Base-by-base conservation (phyloP, 768 basidiomycete genomes). In the Tylopilus intermedius region DNA sequence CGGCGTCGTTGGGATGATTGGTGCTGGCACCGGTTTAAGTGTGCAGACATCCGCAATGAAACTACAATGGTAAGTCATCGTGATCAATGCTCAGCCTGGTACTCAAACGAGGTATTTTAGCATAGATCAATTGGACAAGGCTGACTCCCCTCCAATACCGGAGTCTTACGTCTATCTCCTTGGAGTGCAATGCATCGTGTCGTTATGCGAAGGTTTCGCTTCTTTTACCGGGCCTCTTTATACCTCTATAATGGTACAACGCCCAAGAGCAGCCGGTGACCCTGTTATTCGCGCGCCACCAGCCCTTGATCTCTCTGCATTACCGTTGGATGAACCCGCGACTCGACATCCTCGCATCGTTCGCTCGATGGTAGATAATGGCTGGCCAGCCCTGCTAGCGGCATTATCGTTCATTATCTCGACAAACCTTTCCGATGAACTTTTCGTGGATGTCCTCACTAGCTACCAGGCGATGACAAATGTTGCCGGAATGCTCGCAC, bases 111-210 rank as follows among this genome's bases (percentile, higher is more conserved):
- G n/a, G 9, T 37, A 8, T 1, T 15, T 5, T 61, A 96, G 94
- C 66, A 97, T 99, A 60, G 95, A 99, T 66, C 96, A 98, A 68
- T 81, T 97, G 11, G 95, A 99, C 73, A 99, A 99, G 68, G 88
- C 92, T 0, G 96, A 99, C 60, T 83, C 94, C 0, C 96, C 96
- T 0, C 77, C 83, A 0, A 94, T 97, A 49, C 95, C 96, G 0
- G 96, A 99, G 53, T 79, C 88, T 4, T 97, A 99, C 66, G 80
- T 95, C 57, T 95, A 94, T 64, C 85, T 99, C 8, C 80, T 99
- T 2, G 90, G 84, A 0, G 79, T 96, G 0, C 94, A 97, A 61
- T 94, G 88, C 62, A 77, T 97, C 8, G 79, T 88, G 27, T 84
- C 90, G 0, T 72, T 99, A 2, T 91, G 88, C 55, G 91, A 94